Conservation (phyloP, 1,284 basidiomycete species). For the Thelephora terrestris region DNA sequence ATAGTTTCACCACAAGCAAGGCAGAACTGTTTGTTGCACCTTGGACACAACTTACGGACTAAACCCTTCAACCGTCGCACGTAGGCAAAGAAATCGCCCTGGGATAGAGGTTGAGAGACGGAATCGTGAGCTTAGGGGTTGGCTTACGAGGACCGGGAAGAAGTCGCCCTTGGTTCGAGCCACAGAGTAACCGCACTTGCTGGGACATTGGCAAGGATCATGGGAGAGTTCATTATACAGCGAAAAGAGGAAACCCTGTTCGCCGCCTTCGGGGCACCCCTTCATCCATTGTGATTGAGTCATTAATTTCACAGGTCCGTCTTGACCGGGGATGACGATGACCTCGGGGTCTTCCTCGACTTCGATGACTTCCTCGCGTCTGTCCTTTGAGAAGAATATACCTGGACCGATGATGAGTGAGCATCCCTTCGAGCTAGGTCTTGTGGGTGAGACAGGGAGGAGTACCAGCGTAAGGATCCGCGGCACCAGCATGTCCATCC, state of each 20-base stretch:
- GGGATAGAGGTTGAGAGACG: neutral
- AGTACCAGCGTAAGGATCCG: constrained; percentile 73
- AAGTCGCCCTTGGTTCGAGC: constrained; percentile 64
- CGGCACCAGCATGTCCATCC: constrained; percentile 39
- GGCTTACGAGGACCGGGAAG: constrained; percentile 70
- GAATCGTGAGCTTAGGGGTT: neutral
- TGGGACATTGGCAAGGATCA: constrained; percentile 57
- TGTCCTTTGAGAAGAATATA: constrained; percentile 87
- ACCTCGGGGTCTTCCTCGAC: constrained; percentile 68
- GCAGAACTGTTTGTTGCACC: constrained; percentile 63
- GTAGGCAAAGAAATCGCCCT: constrained; percentile 68
- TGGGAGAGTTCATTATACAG: constrained; percentile 68
- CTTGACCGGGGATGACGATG: constrained; percentile 32
- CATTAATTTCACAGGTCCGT: constrained; percentile 54
- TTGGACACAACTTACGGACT: constrained; percentile 50
- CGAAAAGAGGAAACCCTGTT: constrained; percentile 80
- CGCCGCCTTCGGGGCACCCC: constrained; percentile 85
- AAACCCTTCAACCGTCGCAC: constrained; percentile 49
- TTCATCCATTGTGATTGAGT: constrained; percentile 94
- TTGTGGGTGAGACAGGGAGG: neutral
- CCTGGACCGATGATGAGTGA: constrained; percentile 31
- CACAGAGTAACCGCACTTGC: constrained; percentile 55
- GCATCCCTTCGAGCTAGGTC: neutral
- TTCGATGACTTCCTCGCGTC: constrained; percentile 79
- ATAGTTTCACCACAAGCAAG: constrained; percentile 76